These are phyloP conservation scores for Beauveria sp. DNA, from an alignment of 2,329 filamentous ascomycete genomes.

Conservation along the genomic window DNA sequence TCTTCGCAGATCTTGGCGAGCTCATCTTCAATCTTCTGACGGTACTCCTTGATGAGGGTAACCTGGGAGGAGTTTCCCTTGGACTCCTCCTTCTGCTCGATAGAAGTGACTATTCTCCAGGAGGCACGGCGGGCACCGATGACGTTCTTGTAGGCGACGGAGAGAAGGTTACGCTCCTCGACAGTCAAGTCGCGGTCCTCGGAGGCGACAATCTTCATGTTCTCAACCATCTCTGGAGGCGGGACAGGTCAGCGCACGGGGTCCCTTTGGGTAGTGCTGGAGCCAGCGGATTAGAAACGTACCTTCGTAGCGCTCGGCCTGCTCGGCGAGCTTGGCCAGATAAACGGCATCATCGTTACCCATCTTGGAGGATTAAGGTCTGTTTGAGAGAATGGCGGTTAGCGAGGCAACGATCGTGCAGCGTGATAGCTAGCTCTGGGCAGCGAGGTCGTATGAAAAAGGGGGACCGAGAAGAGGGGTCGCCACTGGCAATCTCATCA, in stretches of 20 bases:
- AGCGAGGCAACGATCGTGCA: conserved; percentile 17
- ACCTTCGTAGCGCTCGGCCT: conserved; percentile 99
- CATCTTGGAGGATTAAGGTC: conserved; percentile 58
- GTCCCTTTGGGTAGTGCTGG: neutral
- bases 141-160: conserved; percentile 98
- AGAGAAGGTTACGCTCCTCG: conserved; percentile 95
- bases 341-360: conserved; percentile 99
- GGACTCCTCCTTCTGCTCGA: conserved; percentile 99
- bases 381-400: conserved; percentile 17
- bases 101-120: conserved; percentile 97
- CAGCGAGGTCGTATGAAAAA: neutral
- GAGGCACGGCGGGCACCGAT: conserved; percentile 94
- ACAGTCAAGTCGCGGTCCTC: conserved; percentile 78
- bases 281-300: conserved; percentile 28
- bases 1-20: conserved; percentile 97
- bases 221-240: conserved; percentile 89
- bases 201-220: conserved; percentile 97
- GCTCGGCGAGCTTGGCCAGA: conserved; percentile 99
- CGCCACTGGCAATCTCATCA: neutral
- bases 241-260: conserved; percentile 19
- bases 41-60: conserved; percentile 91
- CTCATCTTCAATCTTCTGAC: conserved; percentile 95
- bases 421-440: conserved; percentile 9
- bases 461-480: conserved; percentile 13
- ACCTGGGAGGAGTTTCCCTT: conserved; percentile 95